These are phyloP conservation scores for Danielia oregonensis DNA, from an alignment of 805 yeast genomes.

Conservation along the genomic window DNA sequence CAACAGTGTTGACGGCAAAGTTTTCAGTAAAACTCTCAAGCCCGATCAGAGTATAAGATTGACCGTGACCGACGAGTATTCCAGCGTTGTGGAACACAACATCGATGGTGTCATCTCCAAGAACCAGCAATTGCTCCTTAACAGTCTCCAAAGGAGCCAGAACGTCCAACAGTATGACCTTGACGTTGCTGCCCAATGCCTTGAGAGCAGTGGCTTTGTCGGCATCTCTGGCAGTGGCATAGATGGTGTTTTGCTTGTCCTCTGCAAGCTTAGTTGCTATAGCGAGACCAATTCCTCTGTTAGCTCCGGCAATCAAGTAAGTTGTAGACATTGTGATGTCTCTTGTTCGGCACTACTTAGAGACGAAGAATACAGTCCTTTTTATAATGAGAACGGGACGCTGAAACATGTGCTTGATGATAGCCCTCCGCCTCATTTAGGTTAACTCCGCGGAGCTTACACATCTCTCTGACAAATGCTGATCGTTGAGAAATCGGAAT, in stretches of 20 bases:
- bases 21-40: slow-evolving; percentile 1
- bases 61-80: too few species aligned
- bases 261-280: slow-evolving; percentile 23
- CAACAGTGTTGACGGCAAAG: slow-evolving; percentile 22
- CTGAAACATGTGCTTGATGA: too few species aligned
- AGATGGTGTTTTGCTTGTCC: slow-evolving; percentile 15
- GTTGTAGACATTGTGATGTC: too few species aligned
- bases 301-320: slow-evolving; percentile 38
- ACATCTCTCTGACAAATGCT: too few species aligned
- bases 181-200: background rate
- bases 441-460: too few species aligned
- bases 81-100: slow-evolving; percentile 24
- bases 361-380: too few species aligned
- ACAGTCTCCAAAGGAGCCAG: background rate
- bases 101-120: slow-evolving; percentile 16
- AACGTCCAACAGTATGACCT: background rate
- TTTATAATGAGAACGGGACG: too few species aligned
- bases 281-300: slow-evolving; percentile 39
- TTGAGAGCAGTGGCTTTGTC: slow-evolving; percentile 7
- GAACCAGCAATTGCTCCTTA: slow-evolving; percentile 2
- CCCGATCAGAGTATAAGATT: too few species aligned
- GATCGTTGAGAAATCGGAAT: too few species aligned
- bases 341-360: too few species aligned
- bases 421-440: too few species aligned
- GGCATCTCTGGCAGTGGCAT: slow-evolving; percentile 17